Evolutionary conservation across 768 basidiomycete species (phyloP).

Genomic region (Chlorophyllum brunneum): DNA sequence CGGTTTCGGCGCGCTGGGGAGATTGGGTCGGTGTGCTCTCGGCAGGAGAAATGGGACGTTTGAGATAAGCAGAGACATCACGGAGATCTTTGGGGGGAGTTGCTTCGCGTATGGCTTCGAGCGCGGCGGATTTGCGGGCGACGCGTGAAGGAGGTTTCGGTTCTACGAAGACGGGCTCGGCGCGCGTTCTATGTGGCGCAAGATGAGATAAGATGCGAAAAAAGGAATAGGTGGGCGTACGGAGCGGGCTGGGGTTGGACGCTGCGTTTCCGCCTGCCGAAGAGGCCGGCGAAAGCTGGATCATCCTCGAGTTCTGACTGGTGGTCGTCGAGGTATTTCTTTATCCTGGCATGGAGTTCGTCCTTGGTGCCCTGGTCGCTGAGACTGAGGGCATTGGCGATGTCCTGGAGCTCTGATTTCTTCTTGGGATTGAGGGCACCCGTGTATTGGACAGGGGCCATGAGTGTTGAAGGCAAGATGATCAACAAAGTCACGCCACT

Average conservation of each 20-base stretch:
- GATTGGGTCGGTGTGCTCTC: conserved; percentile 24
- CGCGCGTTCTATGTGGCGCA: conserved; percentile 12
- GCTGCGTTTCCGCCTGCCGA: conserved; percentile 38
- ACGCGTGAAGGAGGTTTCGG: conserved; percentile 22
- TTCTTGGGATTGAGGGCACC: conserved; percentile 63
- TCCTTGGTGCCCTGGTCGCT: conserved; percentile 59
- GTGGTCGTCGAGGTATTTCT: conserved; percentile 55
- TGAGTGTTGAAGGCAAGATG: conserved; percentile 29
- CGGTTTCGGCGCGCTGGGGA: conserved; percentile 18
- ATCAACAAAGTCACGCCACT: conserved; percentile 17
- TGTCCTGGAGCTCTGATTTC: conserved; percentile 62
- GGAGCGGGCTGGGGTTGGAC: conserved; percentile 31
- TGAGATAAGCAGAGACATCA: conserved; percentile 51
- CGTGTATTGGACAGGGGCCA: conserved; percentile 41
- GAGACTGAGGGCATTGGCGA: conserved; percentile 50
- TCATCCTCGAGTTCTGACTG: conserved; percentile 52
- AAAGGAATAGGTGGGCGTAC: not conserved
- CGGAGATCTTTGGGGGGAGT: conserved; percentile 48
- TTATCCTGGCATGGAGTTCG: conserved; percentile 58
- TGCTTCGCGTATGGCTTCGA: conserved; percentile 40
- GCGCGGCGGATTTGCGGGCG: conserved; percentile 16
- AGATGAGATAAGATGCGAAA: conserved; percentile 13
- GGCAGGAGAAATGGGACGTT: conserved; percentile 38
- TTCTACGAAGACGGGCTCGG: conserved; percentile 16
- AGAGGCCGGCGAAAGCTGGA: conserved; percentile 55